Evolutionary conservation across 1,284 basidiomycete species (phyloP), one percentile per base, ranked within the genome.

Genomic region (Apiotrichum akiyoshidainum): DNA sequence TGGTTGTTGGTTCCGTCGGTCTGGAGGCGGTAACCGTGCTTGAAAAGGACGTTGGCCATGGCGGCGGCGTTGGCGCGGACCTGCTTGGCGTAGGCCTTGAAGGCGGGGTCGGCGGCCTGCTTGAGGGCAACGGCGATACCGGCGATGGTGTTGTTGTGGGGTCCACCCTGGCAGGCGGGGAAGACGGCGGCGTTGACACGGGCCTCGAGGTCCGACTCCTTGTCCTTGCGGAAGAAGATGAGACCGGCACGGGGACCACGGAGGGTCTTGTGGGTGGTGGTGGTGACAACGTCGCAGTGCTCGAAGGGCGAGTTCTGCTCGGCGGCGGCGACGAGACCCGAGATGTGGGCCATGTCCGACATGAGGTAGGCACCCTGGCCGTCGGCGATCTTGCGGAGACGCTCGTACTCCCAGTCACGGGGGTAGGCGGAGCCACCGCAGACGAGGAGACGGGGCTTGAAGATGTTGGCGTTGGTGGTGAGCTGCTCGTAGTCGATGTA

Each of bases 161-260:
- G 96, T 54, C 96, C 96, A 81, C 96, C 96, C 82, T 99, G 96
- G 86, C 95, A 99, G 47, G 96, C 96, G 58, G 96, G 96, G 88
- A 99, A 99, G 68, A 99, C 96, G 64, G 96, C 93, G 49, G 94
- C 91, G 79, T 99, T 99, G 73, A 99, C 87, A 58, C 92, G 89
- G 55, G 89, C 89, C 84, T 99, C 95, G 55, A 99, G 85, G 73
- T 97, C 85, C 65, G 79, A 62, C 72, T 90, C 86, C 69, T 87
- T 86, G 79, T 97, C 93, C 81, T 90, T 97, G 79, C 89, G 86
- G 88, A 96, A 99, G 86, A 99, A 99, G 82, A 99, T 92, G 68
- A 99, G 81, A 79, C 96, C 96, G 58, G 95, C 96, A 72, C 96
- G 90, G 64, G 96, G 95, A 62, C 96, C 96, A 78, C 96, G 92